A percentile compares a stretch with the other conserved stretches of the same genome.
These are phyloP conservation scores for Melanopsichium pennsylvanicum DNA, from an alignment of 1,284 basidiomycete genomes.

Conservation along the genomic window DNA sequence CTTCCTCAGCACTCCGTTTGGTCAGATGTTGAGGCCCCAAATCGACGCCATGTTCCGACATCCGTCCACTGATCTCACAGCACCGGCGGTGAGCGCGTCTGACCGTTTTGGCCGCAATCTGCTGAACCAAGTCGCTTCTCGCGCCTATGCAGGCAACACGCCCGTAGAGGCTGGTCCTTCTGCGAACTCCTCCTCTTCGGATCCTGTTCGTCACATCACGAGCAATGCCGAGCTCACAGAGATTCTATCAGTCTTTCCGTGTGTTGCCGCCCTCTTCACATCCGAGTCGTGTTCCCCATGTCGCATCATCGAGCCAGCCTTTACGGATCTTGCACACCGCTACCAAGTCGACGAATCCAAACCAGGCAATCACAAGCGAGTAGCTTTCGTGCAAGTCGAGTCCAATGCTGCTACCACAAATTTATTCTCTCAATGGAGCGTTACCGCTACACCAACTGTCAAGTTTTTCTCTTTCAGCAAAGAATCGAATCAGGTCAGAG, in stretches of 20 bases:
- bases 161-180: constrained; percentile 60
- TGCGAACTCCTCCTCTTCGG: constrained; percentile 74
- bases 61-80: constrained; percentile 6
- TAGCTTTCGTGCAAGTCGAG: constrained; percentile 63
- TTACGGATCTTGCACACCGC: constrained; percentile 72
- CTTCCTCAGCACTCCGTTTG: constrained; percentile 89
- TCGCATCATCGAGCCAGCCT: constrained; percentile 73
- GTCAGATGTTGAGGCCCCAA: constrained; percentile 81
- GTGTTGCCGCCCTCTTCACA: constrained; percentile 74
- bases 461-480: constrained; percentile 71
- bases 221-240: constrained; percentile 36
- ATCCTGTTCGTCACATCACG: constrained; percentile 61
- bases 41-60: constrained; percentile 72
- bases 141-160: constrained; percentile 67
- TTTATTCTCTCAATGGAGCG: constrained; percentile 66
- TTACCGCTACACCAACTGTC: constrained; percentile 84
- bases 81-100: neutral
- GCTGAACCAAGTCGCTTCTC: constrained; percentile 69
- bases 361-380: constrained; percentile 26
- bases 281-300: constrained; percentile 74
- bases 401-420: constrained; percentile 46
- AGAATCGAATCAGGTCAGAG: constrained; percentile 72
- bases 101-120: constrained; percentile 6
- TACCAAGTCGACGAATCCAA: constrained; percentile 59
- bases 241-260: constrained; percentile 67